These are phyloP conservation scores for Cyberlindnera maritima DNA, from an alignment of 805 yeast genomes.

Conservation along the genomic window DNA sequence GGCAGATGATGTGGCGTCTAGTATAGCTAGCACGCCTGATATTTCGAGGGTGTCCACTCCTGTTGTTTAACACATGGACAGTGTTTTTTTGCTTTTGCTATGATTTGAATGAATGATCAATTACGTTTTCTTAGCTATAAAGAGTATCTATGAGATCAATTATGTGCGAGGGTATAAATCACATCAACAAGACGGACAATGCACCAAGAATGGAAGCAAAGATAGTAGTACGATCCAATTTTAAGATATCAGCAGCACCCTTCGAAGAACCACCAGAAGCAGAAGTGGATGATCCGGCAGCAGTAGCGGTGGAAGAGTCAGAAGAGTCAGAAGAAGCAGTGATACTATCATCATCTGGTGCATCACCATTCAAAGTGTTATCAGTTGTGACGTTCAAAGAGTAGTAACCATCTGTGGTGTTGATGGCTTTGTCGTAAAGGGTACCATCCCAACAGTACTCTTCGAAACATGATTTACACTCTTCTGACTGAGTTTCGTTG, in stretches of 20 bases:
- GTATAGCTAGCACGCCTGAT: constrained; percentile 22
- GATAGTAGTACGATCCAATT: constrained; percentile 4
- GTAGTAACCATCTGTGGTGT: constrained; percentile 9
- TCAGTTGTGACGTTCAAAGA: constrained; percentile 11
- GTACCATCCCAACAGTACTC: constrained; percentile 76
- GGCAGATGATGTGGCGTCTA: constrained; percentile 20
- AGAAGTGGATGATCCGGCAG: constrained; percentile 5
- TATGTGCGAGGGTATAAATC: not conserved
- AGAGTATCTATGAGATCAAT: too few relatives aligned
- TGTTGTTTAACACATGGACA: not conserved
- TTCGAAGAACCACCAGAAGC: constrained; percentile 3
- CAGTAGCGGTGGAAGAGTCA: constrained; percentile 8
- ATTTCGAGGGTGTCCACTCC: constrained; percentile 21
- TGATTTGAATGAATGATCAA: not conserved
- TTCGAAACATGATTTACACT: constrained; percentile 69
- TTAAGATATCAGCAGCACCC: constrained; percentile 5
- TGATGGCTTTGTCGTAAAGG: not conserved
- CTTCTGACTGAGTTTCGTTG: constrained; percentile 53
- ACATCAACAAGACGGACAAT: constrained; percentile 8
- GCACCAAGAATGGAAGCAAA: constrained; percentile 14
- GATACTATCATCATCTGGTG: not conserved
- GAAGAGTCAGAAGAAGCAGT: not conserved
- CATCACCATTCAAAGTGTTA: constrained; percentile 3
- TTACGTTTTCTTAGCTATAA: too few relatives aligned
- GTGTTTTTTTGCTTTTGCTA: too few relatives aligned